Evolutionary conservation across 2,329 filamentous ascomycete species (phyloP), one percentile per base, ranked within the genome.

Genomic region (Fusarium cyanostomum): DNA sequence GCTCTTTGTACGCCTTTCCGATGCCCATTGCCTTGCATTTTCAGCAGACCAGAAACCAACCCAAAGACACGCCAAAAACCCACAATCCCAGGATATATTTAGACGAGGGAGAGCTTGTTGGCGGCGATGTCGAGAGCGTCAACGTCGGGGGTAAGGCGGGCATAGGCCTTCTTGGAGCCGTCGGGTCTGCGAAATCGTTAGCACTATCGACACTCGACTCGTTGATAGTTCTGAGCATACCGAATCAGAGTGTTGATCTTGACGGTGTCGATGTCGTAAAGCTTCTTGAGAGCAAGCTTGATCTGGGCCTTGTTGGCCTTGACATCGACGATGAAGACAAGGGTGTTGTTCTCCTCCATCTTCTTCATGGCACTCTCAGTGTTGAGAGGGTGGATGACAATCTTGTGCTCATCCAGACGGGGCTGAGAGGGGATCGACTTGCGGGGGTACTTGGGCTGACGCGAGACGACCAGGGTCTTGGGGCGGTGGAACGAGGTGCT

Each of bases 341-440:
- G 89, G 72, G 95, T 99, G 89, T 99, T 99, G 89, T 99, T 94
- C 91, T 99, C 95, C 88, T 99, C 95, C 75, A 99, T 97, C 91
- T 97, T 97, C 92, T 99, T 99, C 94, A 99, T 98, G 77, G 96
- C 95, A 78, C 91, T 95, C 91, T 99, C 95, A 63, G 95, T 99
- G 90, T 99, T 99, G 79, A 99, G 88, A 72, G 95, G 95, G 89
- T 97, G 92, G 78, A 98, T 86, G 81, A 99, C 91, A 80, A 98
- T 87, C 89, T 96, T 97, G 88, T 94, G 92, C 84, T 94, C 92
- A 84, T 99, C 95, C 77, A 99, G 92, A 75, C 93, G 91, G 74
- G 94, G 90, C 79, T 88, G 87, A 81, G 94, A 90, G 75, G 92
- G 89, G 79, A 99, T 88, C 72, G 92, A 94, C 87, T 95, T 96